Evolutionary conservation across 768 basidiomycete genomes (phyloP), one percentile per base, ranked within the genome.

Genomic region (Lactifluus piperatus): DNA sequence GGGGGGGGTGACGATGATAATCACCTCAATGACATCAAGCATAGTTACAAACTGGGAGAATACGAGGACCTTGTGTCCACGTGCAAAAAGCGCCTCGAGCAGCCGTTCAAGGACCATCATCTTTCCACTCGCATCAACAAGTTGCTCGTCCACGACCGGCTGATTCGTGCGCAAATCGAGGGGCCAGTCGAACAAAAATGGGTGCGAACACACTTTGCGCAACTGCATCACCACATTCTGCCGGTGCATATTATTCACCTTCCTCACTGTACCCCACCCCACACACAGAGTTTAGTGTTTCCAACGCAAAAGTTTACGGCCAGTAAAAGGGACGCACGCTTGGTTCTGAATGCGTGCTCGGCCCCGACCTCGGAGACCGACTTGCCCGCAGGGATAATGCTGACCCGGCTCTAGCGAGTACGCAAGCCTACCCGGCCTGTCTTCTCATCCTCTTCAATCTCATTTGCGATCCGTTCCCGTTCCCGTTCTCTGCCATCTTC

Each of bases 71-170:
- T n/a, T n/a, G n/a, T n/a, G n/a, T n/a, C n/a, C n/a, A n/a, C n/a
- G n/a, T n/a, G n/a, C n/a, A n/a, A 98, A 91, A 30, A 99, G 73
- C 57, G 85, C 93, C 34, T 81, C 81, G 9, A 99, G 79, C 8
- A 99, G 75, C 6, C 94, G 82, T 62, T 97, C 90, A 0, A 99
- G 80, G 2, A 99, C 75, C 79, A 98, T 86, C n/a, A n/a, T n/a
- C n/a, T n/a, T n/a, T n/a, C n/a, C n/a, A n/a, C n/a, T n/a, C n/a
- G n/a, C n/a, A n/a, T 87, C 84, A 24, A 94, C 82, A 34, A 97
- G 76, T 66, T 94, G 84, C 24, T 89, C 84, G 64, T 89, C 83
- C 37, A 94, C 71, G 45, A 86, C 75, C 0, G 80, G 80, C 43
- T 83, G 72, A 18, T 14, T 5, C n/a, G n/a, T n/a, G n/a, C n/a